Base-by-base conservation (phyloP, 2,329 filamentous ascomycete species). In the Colletotrichum sp. region DNA sequence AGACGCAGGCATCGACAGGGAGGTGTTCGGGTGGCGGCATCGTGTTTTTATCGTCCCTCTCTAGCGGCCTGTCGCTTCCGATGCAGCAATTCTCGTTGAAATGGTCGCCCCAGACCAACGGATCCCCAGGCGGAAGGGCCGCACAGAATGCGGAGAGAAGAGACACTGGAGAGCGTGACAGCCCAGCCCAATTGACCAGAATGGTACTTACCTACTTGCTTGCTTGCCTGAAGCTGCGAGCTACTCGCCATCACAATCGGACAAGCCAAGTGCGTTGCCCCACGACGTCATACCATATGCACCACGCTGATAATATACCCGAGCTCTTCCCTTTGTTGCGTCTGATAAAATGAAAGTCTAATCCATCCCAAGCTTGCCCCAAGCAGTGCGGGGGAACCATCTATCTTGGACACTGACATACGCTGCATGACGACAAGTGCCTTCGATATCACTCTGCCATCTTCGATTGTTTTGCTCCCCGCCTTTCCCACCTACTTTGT, bases 41-140 rank as follows among this genome's bases (percentile, higher is more conserved):
- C 34, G 28, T 68, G 28, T 63, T 73, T 76, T 65, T 76, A 32
- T 49, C 30, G 69, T 64, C 57, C 72, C 63, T 68, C 36, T 15
- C 36, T 64, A 65, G 70, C 64, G 70, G 39, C 44, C 44, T 74
- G 44, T 26, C 24, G 30, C 24, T 49, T 39, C 44, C 59, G 59
- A 68, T 68, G 73, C 68, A 69, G 57, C 65, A 76, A 74, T 76
- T 77, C 76, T 78, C 72, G 76, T 78, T 72, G 69, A 78, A 78
- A 74, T 77, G 63, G 28, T 73, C 76, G 70, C 49, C 24, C n/a
- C 39, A 70, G 59, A 44, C 55, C 59, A 64, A 32, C n/a, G 32
- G 5, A 52, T 49, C 39, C 39, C 39, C 18, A 30, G 57, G 36
- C 16, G 39, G 18, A 49, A 49, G 39, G 39, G 28, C 24, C 13